These are phyloP conservation scores for Pleurotus cornucopiae DNA, from an alignment of 768 basidiomycete species.

Conservation along the genomic window DNA sequence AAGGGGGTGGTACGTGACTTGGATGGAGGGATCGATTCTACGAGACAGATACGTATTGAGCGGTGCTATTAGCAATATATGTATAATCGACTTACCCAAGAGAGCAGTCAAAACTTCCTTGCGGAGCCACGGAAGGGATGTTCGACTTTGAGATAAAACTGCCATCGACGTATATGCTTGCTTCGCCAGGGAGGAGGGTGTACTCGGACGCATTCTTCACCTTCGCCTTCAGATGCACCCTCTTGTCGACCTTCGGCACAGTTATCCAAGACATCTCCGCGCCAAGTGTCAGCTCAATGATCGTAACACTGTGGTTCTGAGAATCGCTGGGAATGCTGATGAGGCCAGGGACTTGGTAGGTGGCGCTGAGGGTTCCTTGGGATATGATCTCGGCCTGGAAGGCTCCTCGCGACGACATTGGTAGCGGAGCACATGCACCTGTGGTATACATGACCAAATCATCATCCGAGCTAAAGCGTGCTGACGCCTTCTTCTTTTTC, in stretches of 20 bases:
- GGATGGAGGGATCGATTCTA: conserved; percentile 35
- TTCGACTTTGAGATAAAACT: conserved; percentile 32
- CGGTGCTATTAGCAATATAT: neutral
- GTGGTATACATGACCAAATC: neutral
- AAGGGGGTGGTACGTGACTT: conserved; percentile 32
- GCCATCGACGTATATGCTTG: conserved; percentile 37
- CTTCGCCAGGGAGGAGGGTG: conserved; percentile 28
- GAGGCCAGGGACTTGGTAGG: conserved; percentile 28
- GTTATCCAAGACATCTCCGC: conserved; percentile 32
- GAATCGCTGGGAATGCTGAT: conserved; percentile 28
- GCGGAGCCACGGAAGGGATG: conserved; percentile 30
- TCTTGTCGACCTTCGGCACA: conserved; percentile 30
- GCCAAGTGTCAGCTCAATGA: conserved; percentile 24
- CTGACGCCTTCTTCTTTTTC: too few species aligned
- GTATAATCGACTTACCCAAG: conserved; percentile 26
- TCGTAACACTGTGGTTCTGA: conserved; percentile 26
- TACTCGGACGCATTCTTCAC: conserved; percentile 36
- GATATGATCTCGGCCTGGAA: neutral
- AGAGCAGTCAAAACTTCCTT: conserved; percentile 35
- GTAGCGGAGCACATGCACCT: neutral
- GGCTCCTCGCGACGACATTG: too few species aligned
- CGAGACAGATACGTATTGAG: neutral
- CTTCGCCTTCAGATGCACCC: conserved; percentile 22
- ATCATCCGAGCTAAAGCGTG: neutral
- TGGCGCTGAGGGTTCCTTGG: conserved; percentile 22